Base-by-base conservation (phyloP, 805 yeast genomes). In the Zygosaccharomyces pseudorouxii region DNA sequence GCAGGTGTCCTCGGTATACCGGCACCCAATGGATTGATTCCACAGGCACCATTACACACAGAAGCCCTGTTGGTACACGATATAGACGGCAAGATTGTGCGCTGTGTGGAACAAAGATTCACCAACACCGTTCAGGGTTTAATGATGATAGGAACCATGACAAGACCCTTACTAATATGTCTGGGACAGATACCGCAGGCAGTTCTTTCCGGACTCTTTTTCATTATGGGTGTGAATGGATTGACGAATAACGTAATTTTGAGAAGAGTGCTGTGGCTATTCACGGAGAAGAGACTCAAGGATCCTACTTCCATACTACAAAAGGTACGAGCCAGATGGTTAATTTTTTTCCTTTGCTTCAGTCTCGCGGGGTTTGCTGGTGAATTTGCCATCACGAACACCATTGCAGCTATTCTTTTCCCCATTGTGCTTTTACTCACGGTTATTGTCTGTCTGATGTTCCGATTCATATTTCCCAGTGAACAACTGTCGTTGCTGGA, bases 1-100 rank as follows among this genome's bases (percentile, higher is more conserved):
- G 75, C 96, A 2, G 98, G 98, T 0, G 67, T 92, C 0, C 61
- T 92, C 9, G 99, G 98, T 0, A 75, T 93, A 2, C 99, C 98
- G 0, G 89, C 97, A 2, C 98, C 98, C 0, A 93, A 93, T 67
- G 99, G 99, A 0, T 72, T 92, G 28, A 92, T 92, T 38, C 99
- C 99, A 1, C 99, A 92, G 65, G 98, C 99, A 0, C 98, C 98
- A 2, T 63, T 93, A 30, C 99, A 92, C 58, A 89, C 98, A 0
- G 78, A 77, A 37, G 80, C 96, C 0, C 68, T 92, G 27, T 77
- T 88, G 37, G 81, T 86, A 1, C 49, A 46, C 28, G 64, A 61
- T 42, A 48, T 42, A 16, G 54, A 58, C 8, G 63, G 51, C 46
- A 42, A 66, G 14, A 72, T 78, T 1, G 61, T 71, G 1, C 67